Evolutionary conservation across 371 early-diverging fungal genomes (phyloP), one percentile per base, ranked within the genome.

Genomic region (Syncephalastrum monosporum): DNA sequence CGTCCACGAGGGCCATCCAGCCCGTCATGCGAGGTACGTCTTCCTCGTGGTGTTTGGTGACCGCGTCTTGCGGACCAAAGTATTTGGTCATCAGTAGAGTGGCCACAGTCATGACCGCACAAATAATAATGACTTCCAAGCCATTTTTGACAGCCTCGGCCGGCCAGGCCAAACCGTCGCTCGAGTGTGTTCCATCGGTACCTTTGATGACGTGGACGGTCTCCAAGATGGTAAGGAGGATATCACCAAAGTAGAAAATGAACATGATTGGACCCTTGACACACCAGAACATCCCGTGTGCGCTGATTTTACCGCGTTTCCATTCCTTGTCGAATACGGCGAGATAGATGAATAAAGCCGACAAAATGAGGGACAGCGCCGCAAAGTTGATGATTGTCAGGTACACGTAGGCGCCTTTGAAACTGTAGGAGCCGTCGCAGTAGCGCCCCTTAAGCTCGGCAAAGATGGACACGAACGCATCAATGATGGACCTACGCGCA

Each of bases 281-380:
- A 43, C 72, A 79, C 79, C 79, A 79, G 58, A 79, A 79, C 76
- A 79, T 75, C 48, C 74, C 74, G 47, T 79, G 79, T 1, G 76
- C 76, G 4, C 54, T 50, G 29, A 74, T 72, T 13, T 67, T 24
- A 13, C 74, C 76, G 1, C 66, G 63, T 42, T 75, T 64, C 74
- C 72, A 79, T 56, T 79, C 72, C 1, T 53, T 25, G 10, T 70
- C 47, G 52, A 68, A 79, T 13, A 79, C 68, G 13, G 79, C 70
- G 38, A 79, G 47, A 47, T 79, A 79, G 2, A 65, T 66, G 38
- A 79, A 76, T n/a, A 79, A 46, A 0, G 79, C 79, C 42, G 64
- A 64, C 8, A 79, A 50, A 19, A 79, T 79, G 23, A 79, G 49
- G 1, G 76, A 74, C 3, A 79, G 56, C 0, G 73, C 71, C n/a